A percentile compares a stretch with the other conserved stretches of the same genome.
Evolutionary conservation across 1,284 basidiomycete genomes (phyloP).

Genomic region (Volvariella surrecta): DNA sequence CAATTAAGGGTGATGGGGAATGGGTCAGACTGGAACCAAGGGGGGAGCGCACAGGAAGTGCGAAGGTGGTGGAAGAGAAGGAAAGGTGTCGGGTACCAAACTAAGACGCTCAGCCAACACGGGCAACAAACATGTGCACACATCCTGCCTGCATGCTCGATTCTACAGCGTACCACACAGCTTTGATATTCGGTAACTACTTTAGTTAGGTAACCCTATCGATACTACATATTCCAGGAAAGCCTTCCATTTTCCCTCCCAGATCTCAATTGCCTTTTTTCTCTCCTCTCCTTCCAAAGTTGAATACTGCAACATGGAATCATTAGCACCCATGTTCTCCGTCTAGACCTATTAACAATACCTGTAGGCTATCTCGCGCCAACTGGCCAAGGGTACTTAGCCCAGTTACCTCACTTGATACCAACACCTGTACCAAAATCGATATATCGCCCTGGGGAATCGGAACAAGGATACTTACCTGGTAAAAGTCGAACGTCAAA

Average conservation of each 20-base stretch:
- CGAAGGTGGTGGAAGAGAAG: constrained; percentile 8
- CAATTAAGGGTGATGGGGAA: constrained; percentile 1
- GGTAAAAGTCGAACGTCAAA: constrained; percentile 64
- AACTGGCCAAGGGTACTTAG: constrained; percentile 50
- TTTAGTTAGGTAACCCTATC: no score
- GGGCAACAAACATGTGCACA: constrained; percentile 63
- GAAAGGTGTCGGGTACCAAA: constrained; percentile 2
- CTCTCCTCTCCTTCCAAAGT: constrained; percentile 42
- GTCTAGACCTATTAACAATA: constrained; percentile 15
- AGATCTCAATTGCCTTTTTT: constrained; percentile 29
- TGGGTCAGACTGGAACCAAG: neutral
- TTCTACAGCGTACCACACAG: no score
- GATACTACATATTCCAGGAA: constrained; percentile 37
- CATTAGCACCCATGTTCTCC: constrained; percentile 4
- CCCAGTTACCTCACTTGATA: constrained; percentile 56
- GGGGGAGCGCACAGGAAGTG: neutral
- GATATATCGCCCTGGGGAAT: constrained; percentile 7
- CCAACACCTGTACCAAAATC: constrained; percentile 38
- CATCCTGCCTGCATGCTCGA: constrained; percentile 26
- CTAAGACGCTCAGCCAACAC: constrained; percentile 39
- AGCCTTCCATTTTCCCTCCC: constrained; percentile 45
- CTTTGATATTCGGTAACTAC: no score
- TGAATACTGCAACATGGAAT: constrained; percentile 35
- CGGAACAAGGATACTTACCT: constrained; percentile 26
- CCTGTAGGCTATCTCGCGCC: constrained; percentile 58